Evolutionary conservation across 805 yeast genomes (phyloP), one percentile per base, ranked within the genome.

Genomic region (Lipomyces yamadae): DNA sequence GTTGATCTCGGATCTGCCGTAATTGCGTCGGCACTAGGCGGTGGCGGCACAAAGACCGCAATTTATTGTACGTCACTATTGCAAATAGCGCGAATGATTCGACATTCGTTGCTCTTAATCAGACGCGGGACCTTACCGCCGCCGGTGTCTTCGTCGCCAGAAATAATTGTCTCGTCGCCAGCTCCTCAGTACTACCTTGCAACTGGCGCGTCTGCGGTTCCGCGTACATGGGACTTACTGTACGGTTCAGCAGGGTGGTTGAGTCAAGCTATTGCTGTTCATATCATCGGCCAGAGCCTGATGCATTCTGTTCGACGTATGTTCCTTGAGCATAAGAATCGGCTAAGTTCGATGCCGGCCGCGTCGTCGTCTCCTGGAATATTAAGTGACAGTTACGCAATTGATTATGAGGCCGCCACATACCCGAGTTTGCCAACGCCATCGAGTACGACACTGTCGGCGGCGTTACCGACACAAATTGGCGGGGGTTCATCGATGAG

Each of bases 31-130:
- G 56, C 74, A 18, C 61, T 77, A 35, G 78, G 77, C 10, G 79
- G 79, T 2, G 74, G 74, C 2, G 76, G 78, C 4, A 74, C 75
- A 32, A 68, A 73, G 48, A 76, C 75, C 53, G 78, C 79, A 10
- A 60, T 74, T 11, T 75, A 76, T 56, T 69, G 76, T 48, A 73
- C 79, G 2, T 63, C 74, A 0, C 13, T 76, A 2, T 62, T 76
- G 4, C 77, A 76, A 57, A 54, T 72, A 32, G 55, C 68, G 3
- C 60, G 73, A 52, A 55, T 75, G 35, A 52, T 73, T 3, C 70
- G 70, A 65, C 69, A 70, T 33, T 68, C 65, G 11, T 30, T 62
- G 29, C 63, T 63, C 60, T 58, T 68, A 39, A 56, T 72, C 35
- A 62, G 72, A 18, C 57, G 72, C 32, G 71, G 67, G 5, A 56